Base-by-base conservation (phyloP, 305 asterid genomes). In the Ajuga reptans region DNA sequence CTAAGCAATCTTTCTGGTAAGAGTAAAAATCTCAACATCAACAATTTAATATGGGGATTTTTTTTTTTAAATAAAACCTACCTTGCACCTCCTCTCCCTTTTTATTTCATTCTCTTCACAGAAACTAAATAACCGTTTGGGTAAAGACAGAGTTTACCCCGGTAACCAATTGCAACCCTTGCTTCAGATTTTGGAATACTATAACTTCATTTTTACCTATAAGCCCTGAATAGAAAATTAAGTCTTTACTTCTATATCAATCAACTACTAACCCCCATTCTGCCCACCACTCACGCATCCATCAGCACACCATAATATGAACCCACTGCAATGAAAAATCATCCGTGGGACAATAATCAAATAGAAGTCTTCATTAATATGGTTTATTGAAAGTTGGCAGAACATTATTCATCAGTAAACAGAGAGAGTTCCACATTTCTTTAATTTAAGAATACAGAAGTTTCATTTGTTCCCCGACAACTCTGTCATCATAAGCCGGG, bases 131-230 rank as follows among this genome's bases (percentile, higher is more conserved):
- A 57, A 41, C 41, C 45, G 59, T 39, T 51, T 50, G 16, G 68
- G 66, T 1, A 55, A 63, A 68, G 27, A 24, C 6, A 14, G 5
- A 41, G 42, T 47, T 66, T 11, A 8, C 58, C 69, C 43, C 50
- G 29, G 16, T 46, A 43, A 43, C 34, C 69, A 71, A 55, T 56
- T 64, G 68, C 68, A 57, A 49, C 9, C 18, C 52, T 71, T 47
- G 53, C 50, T 10, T 71, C 49, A 34, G 18, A 58, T 65, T 41
- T 9, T 31, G 41, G 37, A 55, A 45, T 39, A 58, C 21, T 52
- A 53, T 52, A 5, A 12, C 21, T 45, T 9, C 37, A 24, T n/a
- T 45, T 41, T 39, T 62, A 50, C 18, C 17, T 53, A 18, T n/a
- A 43, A 29, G 18, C 18, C 41, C 37, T 5, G 21, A 62, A 62